Evolutionary conservation across 495 filamentous ascomycete species (phyloP).

Genomic region (Evernia prunastri): DNA sequence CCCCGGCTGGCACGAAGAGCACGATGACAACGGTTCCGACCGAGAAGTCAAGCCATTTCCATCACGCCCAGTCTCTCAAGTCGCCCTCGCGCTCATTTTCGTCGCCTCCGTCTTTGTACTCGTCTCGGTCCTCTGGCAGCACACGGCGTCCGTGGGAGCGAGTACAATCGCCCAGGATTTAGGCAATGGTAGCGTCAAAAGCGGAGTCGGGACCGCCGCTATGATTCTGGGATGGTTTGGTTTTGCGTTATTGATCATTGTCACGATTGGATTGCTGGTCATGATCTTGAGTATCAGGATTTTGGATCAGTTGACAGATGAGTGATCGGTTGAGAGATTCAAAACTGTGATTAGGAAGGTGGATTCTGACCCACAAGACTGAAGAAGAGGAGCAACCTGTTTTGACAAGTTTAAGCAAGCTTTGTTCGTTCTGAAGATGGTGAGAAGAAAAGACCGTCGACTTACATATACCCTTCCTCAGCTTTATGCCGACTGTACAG

Average conservation of each 20-base stretch:
- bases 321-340: constrained; percentile 24
- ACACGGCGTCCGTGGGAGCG: constrained; percentile 90
- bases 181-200: constrained; percentile 85
- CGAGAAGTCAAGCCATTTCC: constrained; percentile 63
- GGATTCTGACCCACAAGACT: background rate
- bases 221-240: constrained; percentile 98
- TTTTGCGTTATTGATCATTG: constrained; percentile 83
- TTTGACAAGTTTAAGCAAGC: constrained; percentile 11
- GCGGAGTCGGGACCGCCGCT: constrained; percentile 81
- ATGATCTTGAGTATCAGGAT: constrained; percentile 90
- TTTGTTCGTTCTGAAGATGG: background rate
- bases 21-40: constrained; percentile 47
- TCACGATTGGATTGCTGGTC: constrained; percentile 87
- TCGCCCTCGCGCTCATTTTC: constrained; percentile 61
- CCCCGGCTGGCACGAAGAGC: constrained; percentile 65
- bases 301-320: constrained; percentile 50
- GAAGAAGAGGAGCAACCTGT: background rate
- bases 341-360: background rate
- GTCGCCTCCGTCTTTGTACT: constrained; percentile 63
- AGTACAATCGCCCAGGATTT: constrained; percentile 89
- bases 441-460: background rate
- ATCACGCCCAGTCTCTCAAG: constrained; percentile 60
- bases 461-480: constrained; percentile 20
- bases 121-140: constrained; percentile 64
- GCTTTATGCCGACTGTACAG: constrained; percentile 16